A percentile compares a stretch with the other conserved stretches of the same genome.
phyloP scores from a whole-genome alignment of 2,329 filamentous ascomycete species.

The Alternaria ventricosa region DNA sequence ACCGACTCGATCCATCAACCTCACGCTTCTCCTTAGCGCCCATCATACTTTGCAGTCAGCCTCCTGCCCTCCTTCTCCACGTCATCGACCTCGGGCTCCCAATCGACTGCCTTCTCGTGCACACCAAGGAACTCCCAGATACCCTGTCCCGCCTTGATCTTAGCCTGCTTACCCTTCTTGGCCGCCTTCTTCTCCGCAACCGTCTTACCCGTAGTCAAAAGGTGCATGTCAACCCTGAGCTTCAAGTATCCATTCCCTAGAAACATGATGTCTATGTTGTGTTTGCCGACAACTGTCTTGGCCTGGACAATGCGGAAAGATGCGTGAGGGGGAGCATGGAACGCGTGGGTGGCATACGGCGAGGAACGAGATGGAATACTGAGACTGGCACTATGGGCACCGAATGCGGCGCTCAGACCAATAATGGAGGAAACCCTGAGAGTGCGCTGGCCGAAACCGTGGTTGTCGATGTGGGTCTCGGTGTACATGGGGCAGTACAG shows the following conservation, averaged over 20 bases:
- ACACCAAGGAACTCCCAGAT: slow-evolving; percentile 32
- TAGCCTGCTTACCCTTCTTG: slow-evolving; percentile 22
- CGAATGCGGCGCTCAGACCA: slow-evolving; percentile 24
- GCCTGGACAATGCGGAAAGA: slow-evolving; percentile 29
- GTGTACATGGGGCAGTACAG: slow-evolving; percentile 39
- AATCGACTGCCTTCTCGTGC: slow-evolving; percentile 14
- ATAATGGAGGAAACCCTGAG: slow-evolving; percentile 28
- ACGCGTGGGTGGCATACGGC: slow-evolving; percentile 23
- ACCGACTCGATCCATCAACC: not conserved
- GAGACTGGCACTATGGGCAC: slow-evolving; percentile 36
- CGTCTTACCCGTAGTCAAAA: slow-evolving; percentile 36
- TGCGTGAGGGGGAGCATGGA: slow-evolving; percentile 36
- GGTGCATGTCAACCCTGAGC: slow-evolving; percentile 32
- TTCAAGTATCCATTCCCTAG: slow-evolving; percentile 39
- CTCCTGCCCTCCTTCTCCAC: slow-evolving; percentile 24
- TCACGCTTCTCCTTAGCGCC: not conserved
- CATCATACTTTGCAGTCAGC: slow-evolving; percentile 28
- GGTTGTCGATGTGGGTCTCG: slow-evolving; percentile 34
- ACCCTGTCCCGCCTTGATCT: slow-evolving; percentile 15
- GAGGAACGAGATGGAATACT: slow-evolving; percentile 37
- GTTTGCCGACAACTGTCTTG: slow-evolving; percentile 30
- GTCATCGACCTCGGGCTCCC: slow-evolving; percentile 17
- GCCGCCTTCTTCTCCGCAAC: slow-evolving; percentile 12
- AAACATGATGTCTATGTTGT: slow-evolving; percentile 35
- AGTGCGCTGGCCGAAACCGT: slow-evolving; percentile 34